phyloP scores from a whole-genome alignment of 2,329 filamentous ascomycete genomes.

The Monosporascus sp. region DNA sequence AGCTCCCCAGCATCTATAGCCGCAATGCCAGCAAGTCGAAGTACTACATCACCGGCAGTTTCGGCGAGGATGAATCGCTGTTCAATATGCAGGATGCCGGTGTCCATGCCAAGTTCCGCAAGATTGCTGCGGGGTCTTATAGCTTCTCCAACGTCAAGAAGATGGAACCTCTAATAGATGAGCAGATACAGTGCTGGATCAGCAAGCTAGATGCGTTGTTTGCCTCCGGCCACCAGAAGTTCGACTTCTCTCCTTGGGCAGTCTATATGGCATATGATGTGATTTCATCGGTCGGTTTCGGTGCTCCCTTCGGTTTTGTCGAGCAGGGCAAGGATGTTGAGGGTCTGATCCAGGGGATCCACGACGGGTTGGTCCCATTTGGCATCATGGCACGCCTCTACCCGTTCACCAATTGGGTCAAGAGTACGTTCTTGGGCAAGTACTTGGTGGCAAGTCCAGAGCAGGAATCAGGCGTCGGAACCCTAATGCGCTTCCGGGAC shows the following conservation, averaged over 20 bases:
- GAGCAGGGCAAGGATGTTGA: conserved; percentile 45
- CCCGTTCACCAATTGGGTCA: conserved; percentile 50
- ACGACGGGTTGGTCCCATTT: conserved; percentile 46
- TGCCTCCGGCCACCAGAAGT: conserved; percentile 31
- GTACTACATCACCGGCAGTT: conserved; percentile 54
- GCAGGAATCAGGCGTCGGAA: conserved; percentile 49
- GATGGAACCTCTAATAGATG: conserved; percentile 53
- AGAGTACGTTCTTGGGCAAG: conserved; percentile 45
- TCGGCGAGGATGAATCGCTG: conserved; percentile 48
- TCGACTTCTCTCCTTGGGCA: conserved; percentile 53
- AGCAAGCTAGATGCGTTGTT: conserved; percentile 41
- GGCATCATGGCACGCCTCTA: conserved; percentile 47
- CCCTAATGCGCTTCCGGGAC: conserved; percentile 53
- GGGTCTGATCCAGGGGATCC: conserved; percentile 49
- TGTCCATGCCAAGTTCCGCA: conserved; percentile 46
- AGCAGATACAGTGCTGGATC: conserved; percentile 45
- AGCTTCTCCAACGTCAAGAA: conserved; percentile 52
- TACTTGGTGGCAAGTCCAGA: conserved; percentile 49
- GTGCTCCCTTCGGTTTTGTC: conserved; percentile 51
- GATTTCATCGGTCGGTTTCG: conserved; percentile 51
- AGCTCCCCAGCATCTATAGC: conserved; percentile 51
- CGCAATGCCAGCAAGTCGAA: conserved; percentile 52
- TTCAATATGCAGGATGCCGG: conserved; percentile 53
- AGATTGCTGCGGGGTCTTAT: conserved; percentile 50
- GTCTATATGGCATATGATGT: conserved; percentile 54